Base-by-base conservation (phyloP, 345 rosid species). In the Linum trigynum region DNA sequence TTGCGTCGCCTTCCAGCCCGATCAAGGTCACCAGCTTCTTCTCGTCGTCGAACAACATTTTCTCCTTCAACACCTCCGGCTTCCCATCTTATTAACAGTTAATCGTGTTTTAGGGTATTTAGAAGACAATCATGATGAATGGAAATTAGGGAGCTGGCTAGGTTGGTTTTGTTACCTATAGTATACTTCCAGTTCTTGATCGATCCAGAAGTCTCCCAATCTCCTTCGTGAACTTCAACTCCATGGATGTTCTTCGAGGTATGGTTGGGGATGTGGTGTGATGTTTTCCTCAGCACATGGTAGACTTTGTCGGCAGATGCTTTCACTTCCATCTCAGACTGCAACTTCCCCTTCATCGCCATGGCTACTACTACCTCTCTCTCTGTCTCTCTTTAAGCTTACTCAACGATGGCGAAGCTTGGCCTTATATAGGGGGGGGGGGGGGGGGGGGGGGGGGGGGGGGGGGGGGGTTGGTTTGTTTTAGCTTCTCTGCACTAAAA, bases 161-260 rank as follows among this genome's bases (percentile, higher is more conserved):
- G n/a, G 23, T 50, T 16, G 40, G 5, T 41, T 10, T 3, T 3
- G 5, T 67, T 69, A 69, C 61, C 67, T 7, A 62, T 0, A 10
- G 59, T 55, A 3, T 74, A 71, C 5, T 45, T 65, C 77, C 72
- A 80, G 6, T 38, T 3, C 57, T 57, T 77, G 64, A 80, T 56
- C 2, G 81, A 67, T 15, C 81, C 79, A 3, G 32, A 59, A 7
- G 69, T 45, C 3, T 77, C 58, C 81, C 78, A 80, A 38, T 68
- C 76, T 36, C 81, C 84, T 68, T 77, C 70, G 41, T 75, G 81
- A 7, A 80, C 58, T 1, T 70, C 67, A 16, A 73, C 45, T 6
- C 37, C 72, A n/a, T 77, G 75, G 0, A 80, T 6, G 0, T 60
- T 66, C 0, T 39, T 6, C 5, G 83, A 37, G 12, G 67, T 9